Conservation (phyloP, 352 stramenopile genomes). For the Globisporangium spiculum region DNA sequence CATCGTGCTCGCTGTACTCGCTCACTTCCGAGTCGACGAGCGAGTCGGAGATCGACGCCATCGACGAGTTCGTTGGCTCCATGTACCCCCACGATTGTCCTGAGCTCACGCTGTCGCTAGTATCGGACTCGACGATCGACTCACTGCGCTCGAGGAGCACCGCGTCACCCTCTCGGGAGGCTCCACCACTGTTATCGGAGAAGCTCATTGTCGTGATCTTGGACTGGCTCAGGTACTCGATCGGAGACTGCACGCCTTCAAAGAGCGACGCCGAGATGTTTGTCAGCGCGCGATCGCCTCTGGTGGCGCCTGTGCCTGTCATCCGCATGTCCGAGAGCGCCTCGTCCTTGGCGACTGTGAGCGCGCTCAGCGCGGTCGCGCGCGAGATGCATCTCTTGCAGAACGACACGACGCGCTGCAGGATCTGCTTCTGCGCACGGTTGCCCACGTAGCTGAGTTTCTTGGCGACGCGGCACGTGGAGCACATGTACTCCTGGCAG, state of each 20-base stretch:
- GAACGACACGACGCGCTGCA: background rate
- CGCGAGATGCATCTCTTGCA: conserved; percentile 11
- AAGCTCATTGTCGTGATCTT: background rate
- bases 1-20: background rate
- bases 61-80: background rate
- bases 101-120: background rate
- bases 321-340: conserved; percentile 5
- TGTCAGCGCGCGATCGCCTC: background rate
- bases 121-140: background rate
- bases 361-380: background rate
- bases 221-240: background rate
- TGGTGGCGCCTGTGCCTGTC: background rate
- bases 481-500: conserved; percentile 10
- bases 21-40: background rate
- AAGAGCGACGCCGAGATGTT: conserved; percentile 4
- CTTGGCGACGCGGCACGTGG: conserved; percentile 13
- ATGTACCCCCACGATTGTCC: background rate
- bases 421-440: conserved; percentile 9
- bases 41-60: background rate
- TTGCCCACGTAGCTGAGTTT: conserved; percentile 12
- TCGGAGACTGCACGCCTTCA: background rate
- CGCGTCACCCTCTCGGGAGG: background rate
- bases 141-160: background rate
- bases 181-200: background rate
- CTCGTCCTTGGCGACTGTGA: conserved; percentile 9